A percentile compares a stretch with the other conserved stretches of the same genome.
phyloP scores from a whole-genome alignment of 2,329 filamentous ascomycete species.

The Pyrenochaeta sp. region DNA sequence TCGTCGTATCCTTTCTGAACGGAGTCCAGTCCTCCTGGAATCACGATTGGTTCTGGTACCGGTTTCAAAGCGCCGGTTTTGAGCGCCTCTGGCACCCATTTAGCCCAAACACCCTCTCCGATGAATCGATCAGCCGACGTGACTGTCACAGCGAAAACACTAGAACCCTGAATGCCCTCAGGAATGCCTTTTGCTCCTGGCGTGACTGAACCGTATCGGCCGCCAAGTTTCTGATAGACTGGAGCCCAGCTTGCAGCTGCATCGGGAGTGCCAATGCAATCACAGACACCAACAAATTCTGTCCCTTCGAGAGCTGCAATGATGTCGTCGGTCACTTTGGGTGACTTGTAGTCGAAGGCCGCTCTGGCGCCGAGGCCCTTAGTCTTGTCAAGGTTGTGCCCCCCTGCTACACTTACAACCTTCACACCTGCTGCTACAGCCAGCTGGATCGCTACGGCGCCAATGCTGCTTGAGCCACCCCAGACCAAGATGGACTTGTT shows the following conservation, averaged over 20 bases:
- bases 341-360: conserved; percentile 44
- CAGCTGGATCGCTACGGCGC: conserved; percentile 56
- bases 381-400: conserved; percentile 38
- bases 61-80: conserved; percentile 41
- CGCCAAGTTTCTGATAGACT: conserved; percentile 38
- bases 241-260: conserved; percentile 33
- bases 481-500: conserved; percentile 56
- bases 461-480: conserved; percentile 57
- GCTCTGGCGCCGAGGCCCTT: conserved; percentile 38
- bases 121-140: conserved; percentile 31
- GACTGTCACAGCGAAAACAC: conserved; percentile 31
- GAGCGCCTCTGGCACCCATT: conserved; percentile 42
- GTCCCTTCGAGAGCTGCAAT: conserved; percentile 50
- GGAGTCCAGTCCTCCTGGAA: conserved; percentile 37
- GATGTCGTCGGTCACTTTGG: conserved; percentile 46
- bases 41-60: conserved; percentile 37
- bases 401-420: conserved; percentile 50
- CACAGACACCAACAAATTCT: conserved; percentile 53
- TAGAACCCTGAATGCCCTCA: conserved; percentile 33
- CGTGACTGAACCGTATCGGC: conserved; percentile 36
- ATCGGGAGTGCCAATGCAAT: conserved; percentile 41
- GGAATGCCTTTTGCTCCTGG: conserved; percentile 28
- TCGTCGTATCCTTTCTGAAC: conserved; percentile 36
- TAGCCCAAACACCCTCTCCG: conserved; percentile 43
- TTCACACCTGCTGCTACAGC: conserved; percentile 51